These are phyloP conservation scores for Phylloboletellus chloephorus DNA, from an alignment of 1,284 basidiomycete species.

Conservation along the genomic window DNA sequence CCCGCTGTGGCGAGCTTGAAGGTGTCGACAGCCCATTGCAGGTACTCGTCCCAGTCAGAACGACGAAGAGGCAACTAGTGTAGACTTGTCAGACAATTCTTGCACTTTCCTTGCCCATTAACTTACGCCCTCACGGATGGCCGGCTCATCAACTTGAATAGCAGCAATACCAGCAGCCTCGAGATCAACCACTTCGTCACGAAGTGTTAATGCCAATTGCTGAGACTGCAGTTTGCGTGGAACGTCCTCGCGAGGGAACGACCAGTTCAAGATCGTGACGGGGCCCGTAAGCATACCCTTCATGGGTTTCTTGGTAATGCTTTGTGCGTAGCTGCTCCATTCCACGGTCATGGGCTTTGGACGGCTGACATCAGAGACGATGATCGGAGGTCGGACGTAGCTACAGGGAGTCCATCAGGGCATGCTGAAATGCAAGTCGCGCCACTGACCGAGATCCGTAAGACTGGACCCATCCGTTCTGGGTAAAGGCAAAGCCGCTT, in stretches of 20 bases:
- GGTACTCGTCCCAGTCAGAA: conserved; percentile 91
- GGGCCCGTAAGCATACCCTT: conserved; percentile 99
- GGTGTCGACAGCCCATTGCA: conserved; percentile 95
- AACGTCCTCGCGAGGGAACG: conserved; percentile 99
- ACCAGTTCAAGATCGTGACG: conserved; percentile 99
- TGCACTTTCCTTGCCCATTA: neutral
- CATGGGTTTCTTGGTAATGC: conserved; percentile 90
- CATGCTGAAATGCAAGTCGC: conserved; percentile 1
- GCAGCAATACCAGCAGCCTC: conserved; percentile 97
- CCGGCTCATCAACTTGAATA: conserved; percentile 99
- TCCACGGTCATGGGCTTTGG: conserved; percentile 92
- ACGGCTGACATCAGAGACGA: conserved; percentile 97
- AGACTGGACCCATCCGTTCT: conserved; percentile 99
- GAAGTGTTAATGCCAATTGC: conserved; percentile 96
- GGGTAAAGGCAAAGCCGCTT: conserved; percentile 94
- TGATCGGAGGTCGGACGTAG: conserved; percentile 98
- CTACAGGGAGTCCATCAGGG: conserved; percentile 44
- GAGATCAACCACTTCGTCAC: conserved; percentile 97
- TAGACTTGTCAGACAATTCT: conserved; percentile 16
- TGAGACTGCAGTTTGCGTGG: conserved; percentile 96
- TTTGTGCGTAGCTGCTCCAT: conserved; percentile 98
- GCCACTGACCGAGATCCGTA: conserved; percentile 77
- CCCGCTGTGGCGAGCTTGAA: conserved; percentile 96
- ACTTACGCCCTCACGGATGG: conserved; percentile 95
- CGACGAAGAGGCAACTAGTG: conserved; percentile 82